Conservation (phyloP, 208 protist genomes). For the Trypanosoma caninum region DNA sequence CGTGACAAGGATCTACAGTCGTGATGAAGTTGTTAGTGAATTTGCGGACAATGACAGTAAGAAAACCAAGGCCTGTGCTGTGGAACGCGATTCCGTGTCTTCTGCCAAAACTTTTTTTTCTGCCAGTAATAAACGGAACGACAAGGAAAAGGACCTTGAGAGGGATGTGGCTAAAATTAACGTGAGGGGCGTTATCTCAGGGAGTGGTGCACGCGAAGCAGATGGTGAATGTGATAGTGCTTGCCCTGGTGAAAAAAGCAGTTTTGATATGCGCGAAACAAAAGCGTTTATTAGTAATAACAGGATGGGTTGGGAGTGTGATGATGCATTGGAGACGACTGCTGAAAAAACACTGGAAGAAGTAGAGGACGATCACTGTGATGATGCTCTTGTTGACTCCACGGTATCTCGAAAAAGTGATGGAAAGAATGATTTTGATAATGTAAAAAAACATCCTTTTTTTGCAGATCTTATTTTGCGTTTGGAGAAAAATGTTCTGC, state of each 20-base stretch:
- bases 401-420: background rate
- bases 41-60: background rate
- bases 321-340: constrained; percentile 1
- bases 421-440: constrained; percentile 32
- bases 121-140: background rate
- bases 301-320: background rate
- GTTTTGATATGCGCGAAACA: no score
- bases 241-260: no score
- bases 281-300: no score
- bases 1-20: constrained; percentile 68
- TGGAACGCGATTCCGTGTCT: background rate
- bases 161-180: constrained; percentile 17
- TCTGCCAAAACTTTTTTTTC: background rate
- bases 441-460: constrained; percentile 69
- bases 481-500: constrained; percentile 71
- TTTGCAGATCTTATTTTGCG: constrained; percentile 69
- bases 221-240: background rate
- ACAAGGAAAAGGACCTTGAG: constrained; percentile 16
- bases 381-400: constrained; percentile 10
- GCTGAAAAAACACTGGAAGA: no score
- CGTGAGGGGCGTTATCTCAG: background rate
- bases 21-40: constrained; percentile 39
- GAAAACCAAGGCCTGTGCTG: background rate
- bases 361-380: constrained; percentile 5
- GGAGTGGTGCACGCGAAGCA: background rate